phyloP scores from a whole-genome alignment of 2,329 filamentous ascomycete species.

The Canariomyces notabilis region DNA sequence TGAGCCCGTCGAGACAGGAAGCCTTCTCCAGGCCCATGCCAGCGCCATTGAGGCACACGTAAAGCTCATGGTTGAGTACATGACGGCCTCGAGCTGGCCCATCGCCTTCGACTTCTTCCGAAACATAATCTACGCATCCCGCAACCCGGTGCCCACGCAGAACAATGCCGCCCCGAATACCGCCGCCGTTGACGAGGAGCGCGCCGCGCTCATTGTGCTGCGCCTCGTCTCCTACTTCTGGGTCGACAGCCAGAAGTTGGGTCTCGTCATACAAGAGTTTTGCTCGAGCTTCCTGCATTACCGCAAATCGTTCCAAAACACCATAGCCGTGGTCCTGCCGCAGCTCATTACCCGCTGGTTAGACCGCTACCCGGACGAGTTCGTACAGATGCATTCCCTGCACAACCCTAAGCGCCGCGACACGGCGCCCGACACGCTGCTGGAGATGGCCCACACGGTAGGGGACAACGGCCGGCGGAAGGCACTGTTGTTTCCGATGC shows the following conservation, averaged over 20 bases:
- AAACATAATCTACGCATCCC: slow-evolving; percentile 46
- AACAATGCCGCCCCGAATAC: slow-evolving; percentile 34
- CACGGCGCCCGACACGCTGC: slow-evolving; percentile 60
- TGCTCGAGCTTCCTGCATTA: slow-evolving; percentile 64
- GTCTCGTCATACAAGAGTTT: slow-evolving; percentile 59
- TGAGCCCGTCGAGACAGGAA: slow-evolving; percentile 32
- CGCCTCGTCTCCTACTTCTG: slow-evolving; percentile 59
- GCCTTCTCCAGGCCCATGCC: slow-evolving; percentile 33
- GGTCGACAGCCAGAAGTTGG: slow-evolving; percentile 58
- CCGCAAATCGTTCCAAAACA: slow-evolving; percentile 58
- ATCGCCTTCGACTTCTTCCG: slow-evolving; percentile 55
- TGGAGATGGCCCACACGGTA: slow-evolving; percentile 62
- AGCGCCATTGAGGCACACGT: slow-evolving; percentile 50
- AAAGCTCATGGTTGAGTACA: slow-evolving; percentile 56
- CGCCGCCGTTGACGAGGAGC: slow-evolving; percentile 45
- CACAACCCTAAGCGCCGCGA: slow-evolving; percentile 53
- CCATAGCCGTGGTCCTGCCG: slow-evolving; percentile 57
- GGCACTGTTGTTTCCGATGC: slow-evolving; percentile 55
- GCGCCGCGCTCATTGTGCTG: slow-evolving; percentile 48
- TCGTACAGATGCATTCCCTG: slow-evolving; percentile 56
- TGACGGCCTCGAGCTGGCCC: slow-evolving; percentile 61
- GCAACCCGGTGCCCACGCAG: slow-evolving; percentile 39
- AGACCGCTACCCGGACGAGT: slow-evolving; percentile 59
- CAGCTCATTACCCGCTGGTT: slow-evolving; percentile 62
- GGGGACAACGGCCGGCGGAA: slow-evolving; percentile 53